phyloP scores from a whole-genome alignment of 371 early-diverging fungal species.

The Mucor saturninus region DNA sequence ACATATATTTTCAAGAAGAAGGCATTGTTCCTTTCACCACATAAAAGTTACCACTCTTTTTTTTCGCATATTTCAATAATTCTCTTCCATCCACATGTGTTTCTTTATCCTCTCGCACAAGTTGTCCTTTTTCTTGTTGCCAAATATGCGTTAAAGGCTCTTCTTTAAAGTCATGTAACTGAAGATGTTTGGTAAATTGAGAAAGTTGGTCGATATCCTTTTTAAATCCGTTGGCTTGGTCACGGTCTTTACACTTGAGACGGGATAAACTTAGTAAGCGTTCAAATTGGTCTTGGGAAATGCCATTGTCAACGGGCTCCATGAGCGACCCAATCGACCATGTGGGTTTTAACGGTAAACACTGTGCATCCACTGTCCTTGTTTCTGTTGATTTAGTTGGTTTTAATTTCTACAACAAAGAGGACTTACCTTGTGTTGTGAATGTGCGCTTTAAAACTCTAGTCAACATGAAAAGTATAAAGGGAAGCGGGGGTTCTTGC shows the following conservation, averaged over 20 bases:
- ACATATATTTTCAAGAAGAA: conserved; percentile 6
- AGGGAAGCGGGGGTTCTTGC: too few relatives aligned
- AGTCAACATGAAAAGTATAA: too few relatives aligned
- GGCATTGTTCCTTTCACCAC: conserved; percentile 28
- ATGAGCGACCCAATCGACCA: conserved; percentile 39
- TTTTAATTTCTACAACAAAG: background rate
- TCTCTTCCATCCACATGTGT: conserved; percentile 26
- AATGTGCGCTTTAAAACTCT: too few relatives aligned
- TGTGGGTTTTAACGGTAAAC: conserved; percentile 36
- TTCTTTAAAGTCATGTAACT: conserved; percentile 20
- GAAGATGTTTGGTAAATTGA: conserved; percentile 39
- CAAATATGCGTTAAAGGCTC: conserved; percentile 43
- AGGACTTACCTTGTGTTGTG: conserved; percentile 15
- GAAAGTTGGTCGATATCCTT: conserved; percentile 37
- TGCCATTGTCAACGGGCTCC: conserved; percentile 18
- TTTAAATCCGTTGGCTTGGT: conserved; percentile 26
- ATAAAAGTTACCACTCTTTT: conserved; percentile 45
- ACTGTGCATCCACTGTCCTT: conserved; percentile 15
- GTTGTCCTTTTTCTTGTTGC: conserved; percentile 28
- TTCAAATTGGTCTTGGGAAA: conserved; percentile 39
- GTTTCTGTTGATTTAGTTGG: background rate
- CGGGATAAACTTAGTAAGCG: conserved; percentile 40
- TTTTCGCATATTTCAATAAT: conserved; percentile 31
- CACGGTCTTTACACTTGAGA: conserved; percentile 24
- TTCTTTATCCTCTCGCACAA: conserved; percentile 24